Conservation (phyloP, 345 rosid genomes). For the Salix brachista region DNA sequence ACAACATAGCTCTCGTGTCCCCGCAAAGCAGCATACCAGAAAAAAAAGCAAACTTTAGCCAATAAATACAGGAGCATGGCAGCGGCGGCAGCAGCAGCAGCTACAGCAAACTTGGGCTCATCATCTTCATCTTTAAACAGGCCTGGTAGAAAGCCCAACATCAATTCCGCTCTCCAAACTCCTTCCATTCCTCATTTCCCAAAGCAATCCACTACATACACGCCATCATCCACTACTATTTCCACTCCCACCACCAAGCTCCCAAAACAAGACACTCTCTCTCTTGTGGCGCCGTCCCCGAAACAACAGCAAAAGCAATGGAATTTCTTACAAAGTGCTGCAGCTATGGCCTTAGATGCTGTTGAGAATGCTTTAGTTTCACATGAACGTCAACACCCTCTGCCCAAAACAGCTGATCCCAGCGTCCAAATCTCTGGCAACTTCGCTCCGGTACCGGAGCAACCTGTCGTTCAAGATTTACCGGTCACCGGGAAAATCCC, state of each 20-base stretch:
- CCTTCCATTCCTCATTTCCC: constrained; percentile 55
- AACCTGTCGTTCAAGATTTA: constrained; percentile 46
- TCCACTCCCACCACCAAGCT: constrained; percentile 19
- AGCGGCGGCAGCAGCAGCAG: constrained; percentile 12
- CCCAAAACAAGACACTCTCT: constrained; percentile 7
- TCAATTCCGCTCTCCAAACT: constrained; percentile 47
- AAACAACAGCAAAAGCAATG: constrained; percentile 19
- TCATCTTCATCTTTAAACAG: neutral
- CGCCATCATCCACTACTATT: constrained; percentile 24
- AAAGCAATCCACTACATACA: constrained; percentile 23
- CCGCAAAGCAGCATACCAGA: neutral
- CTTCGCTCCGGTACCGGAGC: constrained; percentile 74
- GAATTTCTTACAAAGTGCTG: constrained; percentile 58
- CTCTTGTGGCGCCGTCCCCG: neutral
- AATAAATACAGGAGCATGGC: constrained; percentile 23
- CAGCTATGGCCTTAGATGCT: constrained; percentile 51
- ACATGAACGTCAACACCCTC: constrained; percentile 54
- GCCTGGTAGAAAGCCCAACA: constrained; percentile 24
- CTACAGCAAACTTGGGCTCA: constrained; percentile 23
- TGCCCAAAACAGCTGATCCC: constrained; percentile 78
- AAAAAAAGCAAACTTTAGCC: neutral
- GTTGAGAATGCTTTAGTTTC: constrained; percentile 52
- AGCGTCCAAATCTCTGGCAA: constrained; percentile 68
- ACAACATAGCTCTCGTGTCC: neutral
- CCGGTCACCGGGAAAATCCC: constrained; percentile 66